A percentile compares a stretch with the other conserved stretches of the same genome.
phyloP scores from a whole-genome alignment of 495 filamentous ascomycete genomes.

The Penicillium lividum region DNA sequence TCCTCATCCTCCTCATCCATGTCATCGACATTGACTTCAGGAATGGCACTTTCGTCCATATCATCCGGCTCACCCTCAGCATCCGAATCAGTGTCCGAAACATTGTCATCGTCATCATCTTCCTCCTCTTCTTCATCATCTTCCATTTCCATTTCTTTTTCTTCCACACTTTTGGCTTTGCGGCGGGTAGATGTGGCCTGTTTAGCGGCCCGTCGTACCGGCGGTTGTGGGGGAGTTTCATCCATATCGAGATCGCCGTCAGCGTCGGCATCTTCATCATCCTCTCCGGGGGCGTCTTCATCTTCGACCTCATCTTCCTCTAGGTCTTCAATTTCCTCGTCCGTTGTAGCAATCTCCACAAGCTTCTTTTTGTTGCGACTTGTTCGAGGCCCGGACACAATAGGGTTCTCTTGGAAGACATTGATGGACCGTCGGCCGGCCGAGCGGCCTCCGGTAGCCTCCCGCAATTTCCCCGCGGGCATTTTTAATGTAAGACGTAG shows the following conservation, averaged over 20 bases:
- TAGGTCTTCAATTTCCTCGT: slow-evolving; percentile 58
- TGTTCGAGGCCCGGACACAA: slow-evolving; percentile 60
- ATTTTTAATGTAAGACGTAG: slow-evolving; percentile 84
- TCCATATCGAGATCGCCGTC: slow-evolving; percentile 61
- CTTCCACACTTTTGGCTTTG: slow-evolving; percentile 55
- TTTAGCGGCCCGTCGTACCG: slow-evolving; percentile 35
- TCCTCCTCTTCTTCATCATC: slow-evolving; percentile 53
- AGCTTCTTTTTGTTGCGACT: slow-evolving; percentile 69
- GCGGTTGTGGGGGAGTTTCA: slow-evolving; percentile 47
- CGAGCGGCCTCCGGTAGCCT: slow-evolving; percentile 58
- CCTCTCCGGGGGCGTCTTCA: slow-evolving; percentile 57
- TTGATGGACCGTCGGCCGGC: slow-evolving; percentile 41
- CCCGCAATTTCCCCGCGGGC: slow-evolving; percentile 76
- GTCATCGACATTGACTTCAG: slow-evolving; percentile 39
- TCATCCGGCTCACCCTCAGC: slow-evolving; percentile 54
- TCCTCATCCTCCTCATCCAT: slow-evolving; percentile 57
- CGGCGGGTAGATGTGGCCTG: slow-evolving; percentile 32
- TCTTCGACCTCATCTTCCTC: slow-evolving; percentile 62
- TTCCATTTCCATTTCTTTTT: slow-evolving; percentile 60
- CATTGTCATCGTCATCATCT: slow-evolving; percentile 50
- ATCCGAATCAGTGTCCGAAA: slow-evolving; percentile 50
- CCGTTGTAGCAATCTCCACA: slow-evolving; percentile 62
- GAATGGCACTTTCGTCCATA: slow-evolving; percentile 47
- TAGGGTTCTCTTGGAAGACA: slow-evolving; percentile 56
- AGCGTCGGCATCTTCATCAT: slow-evolving; percentile 58